Evolutionary conservation across 2,329 filamentous ascomycete species (phyloP), one percentile per base, ranked within the genome.

Genomic region (Fusarium lateritium): DNA sequence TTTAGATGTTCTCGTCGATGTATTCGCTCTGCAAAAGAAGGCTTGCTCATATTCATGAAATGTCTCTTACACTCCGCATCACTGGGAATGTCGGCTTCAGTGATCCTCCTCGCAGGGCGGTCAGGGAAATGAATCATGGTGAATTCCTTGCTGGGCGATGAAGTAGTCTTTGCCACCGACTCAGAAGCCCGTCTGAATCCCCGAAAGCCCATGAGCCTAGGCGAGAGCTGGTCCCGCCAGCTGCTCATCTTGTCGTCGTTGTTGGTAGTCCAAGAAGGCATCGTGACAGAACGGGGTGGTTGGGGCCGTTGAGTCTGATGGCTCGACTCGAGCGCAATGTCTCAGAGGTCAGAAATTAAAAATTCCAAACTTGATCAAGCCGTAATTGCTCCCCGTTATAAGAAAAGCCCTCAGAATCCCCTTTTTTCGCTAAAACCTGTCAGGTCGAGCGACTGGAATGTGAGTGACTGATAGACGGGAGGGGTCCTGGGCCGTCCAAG

Each of bases 61-160:
- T 56, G 62, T 17, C 19, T 38, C 51, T 54, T 68, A 50, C 70
- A 74, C 46, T 75, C 70, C 15, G 66, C 66, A 28, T 76, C 71
- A n/a, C 34, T 67, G 19, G 74, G 69, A 24, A 75, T 73, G 9
- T 73, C 70, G 24, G 58, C 66, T 40, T 67, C 52, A 24, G 61
- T 64, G 28, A 70, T 64, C 50, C 59, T 59, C 45, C 60, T 65
- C 15, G 50, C 52, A 14, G 72, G 73, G 6, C 72, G 65, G 44
- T 75, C 73, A 8, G 73, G 73, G 34, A 61, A 63, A 53, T 74
- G 72, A 43, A 65, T 53, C 46, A 74, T 74, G 44, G 56, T 56
- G 47, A 75, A 71, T 14, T 71, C 60, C 42, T 42, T 45, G 46
- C 46, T 62, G 21, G 46, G 51, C 3, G 53, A 43, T 13, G 56